A percentile compares a stretch with the other conserved stretches of the same genome.
Evolutionary conservation across 176 grass and related monocot genomes (phyloP).

Genomic region (Calamus simplicifolius): DNA sequence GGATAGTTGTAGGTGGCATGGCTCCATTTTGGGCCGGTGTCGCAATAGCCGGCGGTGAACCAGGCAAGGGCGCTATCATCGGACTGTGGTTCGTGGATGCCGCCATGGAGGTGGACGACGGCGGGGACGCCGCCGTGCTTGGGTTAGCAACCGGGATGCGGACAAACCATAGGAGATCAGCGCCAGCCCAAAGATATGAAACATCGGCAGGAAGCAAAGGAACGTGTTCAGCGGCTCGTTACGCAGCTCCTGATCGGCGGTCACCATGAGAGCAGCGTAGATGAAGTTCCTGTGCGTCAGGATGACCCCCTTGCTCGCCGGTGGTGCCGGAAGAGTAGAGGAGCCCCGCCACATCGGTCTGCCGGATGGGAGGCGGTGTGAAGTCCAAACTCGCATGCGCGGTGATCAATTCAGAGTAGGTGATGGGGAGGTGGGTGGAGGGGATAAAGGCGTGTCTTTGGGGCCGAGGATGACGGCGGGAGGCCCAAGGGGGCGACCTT

Average conservation of each 20-base stretch:
- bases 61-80: slow-evolving; percentile 53
- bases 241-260: slow-evolving; percentile 51
- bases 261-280: slow-evolving; percentile 36
- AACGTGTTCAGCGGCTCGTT: slow-evolving; percentile 55
- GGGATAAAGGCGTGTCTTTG: too few species aligned
- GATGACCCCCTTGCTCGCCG: too few species aligned
- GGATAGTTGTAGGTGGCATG: slow-evolving; percentile 42
- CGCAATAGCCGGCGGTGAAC: slow-evolving; percentile 54
- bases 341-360: too few species aligned
- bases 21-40: slow-evolving; percentile 29
- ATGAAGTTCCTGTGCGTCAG: too few species aligned
- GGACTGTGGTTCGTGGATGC: slow-evolving; percentile 39
- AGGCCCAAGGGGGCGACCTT: too few species aligned
- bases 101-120: slow-evolving; percentile 69
- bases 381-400: too few species aligned
- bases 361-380: too few species aligned
- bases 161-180: slow-evolving; percentile 55
- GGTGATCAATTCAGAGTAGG: too few species aligned
- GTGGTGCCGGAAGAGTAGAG: too few species aligned
- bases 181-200: slow-evolving; percentile 82
- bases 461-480: too few species aligned
- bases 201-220: slow-evolving; percentile 98
- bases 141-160: slow-evolving; percentile 40
- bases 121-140: slow-evolving; percentile 49
- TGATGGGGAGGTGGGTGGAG: too few species aligned